Base-by-base conservation (phyloP, 2,329 filamentous ascomycete species). In the Penicillium palitans region DNA sequence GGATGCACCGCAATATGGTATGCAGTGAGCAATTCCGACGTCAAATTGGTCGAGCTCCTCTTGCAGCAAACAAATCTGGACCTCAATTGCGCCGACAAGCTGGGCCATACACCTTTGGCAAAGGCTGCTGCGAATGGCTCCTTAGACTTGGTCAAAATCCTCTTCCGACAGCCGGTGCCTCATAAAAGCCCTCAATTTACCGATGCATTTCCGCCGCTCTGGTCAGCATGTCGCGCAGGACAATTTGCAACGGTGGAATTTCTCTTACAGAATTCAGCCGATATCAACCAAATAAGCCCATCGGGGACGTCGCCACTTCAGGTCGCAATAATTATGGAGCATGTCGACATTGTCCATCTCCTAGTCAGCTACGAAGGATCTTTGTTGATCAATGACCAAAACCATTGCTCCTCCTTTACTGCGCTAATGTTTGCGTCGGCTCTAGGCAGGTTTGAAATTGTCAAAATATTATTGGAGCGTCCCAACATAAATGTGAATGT, bases 131-230 rank as follows among this genome's bases (percentile, higher is more conserved):
- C 47, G 4, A 50, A 50, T 13, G 9, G 47, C 21, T 50, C 47
- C 13, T 39, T 50, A 50, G 47, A n/a, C 33, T 50, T 50, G 17
- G n/a, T 50, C 9, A 50, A 50, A 50, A 17, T 50, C 29, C 47
- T 50, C 47, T 39, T 27, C 33, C 21, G 10, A 17, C 9, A 50
- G 33, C 35, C 24, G 6, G 35, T 35, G 48, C 35, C 21, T 50
- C 2, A 50, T 50, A 40, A 12, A 15, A 50, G 21, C 19, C 48
- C 48, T 39, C 17, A 50, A 29, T 50, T 6, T 37, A 4, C 31
- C 12, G 6, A 49, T 49, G 12, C 12, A 49, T 24, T 37, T 33
- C 46, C 31, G 10, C 46, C 31, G 15, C 31, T 49, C 31, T 49
- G 19, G 46, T 49, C 13, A 31, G 31, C 7, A 49, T 49, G 13